A percentile compares a stretch with the other conserved stretches of the same genome.
phyloP scores from a whole-genome alignment of 768 basidiomycete species.

The Cubamyces sp. region DNA sequence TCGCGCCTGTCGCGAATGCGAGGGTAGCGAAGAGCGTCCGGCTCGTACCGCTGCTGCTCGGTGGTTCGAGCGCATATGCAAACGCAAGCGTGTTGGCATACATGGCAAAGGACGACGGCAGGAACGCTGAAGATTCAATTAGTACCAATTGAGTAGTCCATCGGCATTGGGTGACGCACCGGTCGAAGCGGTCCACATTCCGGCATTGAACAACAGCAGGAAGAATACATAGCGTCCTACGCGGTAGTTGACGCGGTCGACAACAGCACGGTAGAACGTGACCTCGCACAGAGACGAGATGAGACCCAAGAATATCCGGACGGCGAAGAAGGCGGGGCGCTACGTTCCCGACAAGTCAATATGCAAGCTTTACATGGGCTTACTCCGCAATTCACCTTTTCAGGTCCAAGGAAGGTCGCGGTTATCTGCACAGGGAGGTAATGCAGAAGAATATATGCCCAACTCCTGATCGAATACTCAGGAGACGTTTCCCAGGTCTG shows the following conservation, averaged over 20 bases:
- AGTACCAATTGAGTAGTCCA: not conserved
- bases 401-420: slow-evolving; percentile 53
- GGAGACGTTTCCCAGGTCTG: slow-evolving; percentile 99
- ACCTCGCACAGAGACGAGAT: slow-evolving; percentile 79
- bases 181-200: slow-evolving; percentile 92
- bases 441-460: slow-evolving; percentile 90
- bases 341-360: slow-evolving; percentile 37
- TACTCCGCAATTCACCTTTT: slow-evolving; percentile 61
- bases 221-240: slow-evolving; percentile 95
- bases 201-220: slow-evolving; percentile 81
- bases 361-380: not conserved
- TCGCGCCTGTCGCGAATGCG: slow-evolving; percentile 76
- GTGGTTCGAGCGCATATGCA: slow-evolving; percentile 65
- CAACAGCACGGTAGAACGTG: slow-evolving; percentile 79
- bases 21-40: slow-evolving; percentile 69
- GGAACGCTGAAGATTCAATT: slow-evolving; percentile 65
- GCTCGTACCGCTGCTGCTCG: slow-evolving; percentile 53
- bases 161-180: slow-evolving; percentile 48
- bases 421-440: slow-evolving; percentile 66
- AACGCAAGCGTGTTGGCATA: slow-evolving; percentile 82
- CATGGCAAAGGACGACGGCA: slow-evolving; percentile 96
- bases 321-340: slow-evolving; percentile 88
- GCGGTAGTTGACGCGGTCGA: slow-evolving; percentile 81
- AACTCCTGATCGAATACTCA: slow-evolving; percentile 88
- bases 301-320: slow-evolving; percentile 79